Evolutionary conservation across 129 eudicot species (phyloP).

Genomic region (Smallanthus sonchifolius): DNA sequence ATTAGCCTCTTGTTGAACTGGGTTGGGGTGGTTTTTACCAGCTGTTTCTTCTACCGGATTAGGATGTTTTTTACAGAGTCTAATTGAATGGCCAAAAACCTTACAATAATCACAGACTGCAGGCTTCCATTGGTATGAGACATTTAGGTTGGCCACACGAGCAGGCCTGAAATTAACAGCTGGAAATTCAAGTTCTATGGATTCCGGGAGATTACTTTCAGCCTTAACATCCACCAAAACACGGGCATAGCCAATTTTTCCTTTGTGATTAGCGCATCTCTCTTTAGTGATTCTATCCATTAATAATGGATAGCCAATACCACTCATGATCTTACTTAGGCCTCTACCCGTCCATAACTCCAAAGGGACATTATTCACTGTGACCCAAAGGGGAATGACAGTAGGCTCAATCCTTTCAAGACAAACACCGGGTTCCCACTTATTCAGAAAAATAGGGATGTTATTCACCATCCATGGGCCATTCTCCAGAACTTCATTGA

Average conservation of each 20-base stretch:
- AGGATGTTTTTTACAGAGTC: background rate
- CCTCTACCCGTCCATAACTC: background rate
- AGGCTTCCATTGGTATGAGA: background rate
- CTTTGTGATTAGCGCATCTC: background rate
- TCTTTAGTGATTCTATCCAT: background rate
- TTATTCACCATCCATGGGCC: background rate
- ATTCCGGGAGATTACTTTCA: background rate
- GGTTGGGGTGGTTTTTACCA: no score
- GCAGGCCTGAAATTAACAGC: background rate
- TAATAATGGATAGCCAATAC: background rate
- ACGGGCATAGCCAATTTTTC: background rate
- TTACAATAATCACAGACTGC: background rate
- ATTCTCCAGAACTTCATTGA: background rate
- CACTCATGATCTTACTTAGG: background rate
- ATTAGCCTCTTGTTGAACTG: no score
- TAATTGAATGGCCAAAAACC: background rate
- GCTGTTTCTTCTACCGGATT: no score
- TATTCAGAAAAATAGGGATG: background rate
- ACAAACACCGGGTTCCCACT: background rate
- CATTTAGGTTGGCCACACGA: background rate
- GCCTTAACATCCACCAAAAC: background rate
- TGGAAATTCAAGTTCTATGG: background rate
- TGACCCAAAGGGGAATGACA: background rate
- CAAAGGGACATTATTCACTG: background rate
- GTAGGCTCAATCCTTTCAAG: background rate